Evolutionary conservation across 768 basidiomycete species (phyloP).

Genomic region (Russula virescens): DNA sequence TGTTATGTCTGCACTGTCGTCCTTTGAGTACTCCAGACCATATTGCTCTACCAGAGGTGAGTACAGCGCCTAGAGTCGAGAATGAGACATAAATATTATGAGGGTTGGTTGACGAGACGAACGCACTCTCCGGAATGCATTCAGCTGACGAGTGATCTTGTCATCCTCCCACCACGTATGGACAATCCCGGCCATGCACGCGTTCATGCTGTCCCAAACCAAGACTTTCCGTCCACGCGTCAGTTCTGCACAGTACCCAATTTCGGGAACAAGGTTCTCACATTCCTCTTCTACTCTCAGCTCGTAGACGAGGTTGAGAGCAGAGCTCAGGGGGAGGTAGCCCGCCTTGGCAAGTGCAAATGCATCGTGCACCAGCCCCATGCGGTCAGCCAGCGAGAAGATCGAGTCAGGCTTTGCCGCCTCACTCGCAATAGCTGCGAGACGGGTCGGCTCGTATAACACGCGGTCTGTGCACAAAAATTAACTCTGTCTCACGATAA

Average conservation of each 20-base stretch:
- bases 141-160: constrained; percentile 45
- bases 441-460: constrained; percentile 73
- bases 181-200: constrained; percentile 47
- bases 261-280: constrained; percentile 31
- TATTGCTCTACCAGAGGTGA: constrained; percentile 71
- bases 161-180: constrained; percentile 83
- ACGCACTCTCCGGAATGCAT: constrained; percentile 55
- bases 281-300: constrained; percentile 75
- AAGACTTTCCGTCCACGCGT: constrained; percentile 45
- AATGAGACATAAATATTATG: background rate
- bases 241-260: constrained; percentile 1
- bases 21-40: constrained; percentile 65
- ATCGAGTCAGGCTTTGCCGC: constrained; percentile 59
- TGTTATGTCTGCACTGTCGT: constrained; percentile 62
- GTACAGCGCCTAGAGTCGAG: constrained; percentile 48
- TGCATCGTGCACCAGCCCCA: constrained; percentile 83
- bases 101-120: background rate
- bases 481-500: background rate
- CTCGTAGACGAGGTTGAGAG: constrained; percentile 64
- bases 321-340: constrained; percentile 66
- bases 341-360: constrained; percentile 79
- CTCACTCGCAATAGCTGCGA: constrained; percentile 72
- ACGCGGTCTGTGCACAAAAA: constrained; percentile 58
- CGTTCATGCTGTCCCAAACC: constrained; percentile 71
- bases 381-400: constrained; percentile 80